phyloP scores from a whole-genome alignment of 495 filamentous ascomycete genomes.

The Chaetomium fimeti region DNA sequence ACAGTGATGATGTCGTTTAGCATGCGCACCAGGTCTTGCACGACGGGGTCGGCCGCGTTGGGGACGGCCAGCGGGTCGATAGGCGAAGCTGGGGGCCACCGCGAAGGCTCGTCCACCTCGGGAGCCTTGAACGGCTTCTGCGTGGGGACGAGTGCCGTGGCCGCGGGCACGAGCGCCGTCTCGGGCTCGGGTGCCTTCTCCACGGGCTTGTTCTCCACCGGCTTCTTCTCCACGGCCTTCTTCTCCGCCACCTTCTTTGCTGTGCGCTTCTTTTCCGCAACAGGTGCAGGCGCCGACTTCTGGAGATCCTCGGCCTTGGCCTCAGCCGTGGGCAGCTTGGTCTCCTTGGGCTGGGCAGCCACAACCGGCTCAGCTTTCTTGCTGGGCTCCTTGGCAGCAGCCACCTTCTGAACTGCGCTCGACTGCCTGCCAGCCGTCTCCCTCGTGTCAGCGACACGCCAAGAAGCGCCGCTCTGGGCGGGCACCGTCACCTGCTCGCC shows the following conservation, averaged over 20 bases:
- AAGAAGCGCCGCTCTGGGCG: slow-evolving; percentile 79
- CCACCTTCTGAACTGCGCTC: slow-evolving; percentile 43
- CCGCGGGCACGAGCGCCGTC: neutral
- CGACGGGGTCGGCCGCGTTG: slow-evolving; percentile 76
- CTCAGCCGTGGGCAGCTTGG: slow-evolving; percentile 36
- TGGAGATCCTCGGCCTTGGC: slow-evolving; percentile 26
- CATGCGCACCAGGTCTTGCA: slow-evolving; percentile 91
- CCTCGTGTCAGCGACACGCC: slow-evolving; percentile 63
- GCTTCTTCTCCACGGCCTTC: neutral
- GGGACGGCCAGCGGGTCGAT: slow-evolving; percentile 73
- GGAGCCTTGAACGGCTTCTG: slow-evolving; percentile 45
- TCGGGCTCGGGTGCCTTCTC: slow-evolving; percentile 9
- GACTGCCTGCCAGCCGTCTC: slow-evolving; percentile 45
- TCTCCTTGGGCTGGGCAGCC: slow-evolving; percentile 35
- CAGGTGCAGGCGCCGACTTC: slow-evolving; percentile 22
- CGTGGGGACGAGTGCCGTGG: slow-evolving; percentile 1
- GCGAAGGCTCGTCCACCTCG: slow-evolving; percentile 60
- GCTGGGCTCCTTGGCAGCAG: slow-evolving; percentile 37
- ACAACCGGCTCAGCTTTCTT: slow-evolving; percentile 27
- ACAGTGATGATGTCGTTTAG: slow-evolving; percentile 93
- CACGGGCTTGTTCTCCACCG: neutral
- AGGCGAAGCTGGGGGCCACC: slow-evolving; percentile 57
- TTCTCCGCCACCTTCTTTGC: too few species aligned
- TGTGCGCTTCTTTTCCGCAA: slow-evolving; percentile 11
- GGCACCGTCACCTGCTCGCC: slow-evolving; percentile 79